Evolutionary conservation across 2,329 filamentous ascomycete species (phyloP).

Genomic region (Hortaea werneckii): DNA sequence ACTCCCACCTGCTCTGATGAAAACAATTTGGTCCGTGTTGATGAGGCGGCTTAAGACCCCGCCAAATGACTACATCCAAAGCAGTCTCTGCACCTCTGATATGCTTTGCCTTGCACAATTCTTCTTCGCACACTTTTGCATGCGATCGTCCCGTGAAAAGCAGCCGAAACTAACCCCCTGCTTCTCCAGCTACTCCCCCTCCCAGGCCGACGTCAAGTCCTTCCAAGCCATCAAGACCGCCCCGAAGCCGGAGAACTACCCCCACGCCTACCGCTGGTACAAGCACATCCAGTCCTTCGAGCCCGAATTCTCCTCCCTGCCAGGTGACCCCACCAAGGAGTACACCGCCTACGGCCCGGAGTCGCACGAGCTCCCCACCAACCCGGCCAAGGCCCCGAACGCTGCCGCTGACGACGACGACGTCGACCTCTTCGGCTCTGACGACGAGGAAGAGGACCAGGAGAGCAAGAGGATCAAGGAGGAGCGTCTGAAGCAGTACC

Average conservation of each 20-base stretch:
- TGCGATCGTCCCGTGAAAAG: background rate
- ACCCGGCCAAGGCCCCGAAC: conserved; percentile 63
- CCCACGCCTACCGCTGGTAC: conserved; percentile 94
- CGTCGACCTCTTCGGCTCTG: conserved; percentile 85
- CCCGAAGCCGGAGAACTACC: conserved; percentile 78
- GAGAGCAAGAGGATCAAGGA: conserved; percentile 77
- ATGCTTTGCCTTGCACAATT: background rate
- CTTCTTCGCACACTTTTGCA: background rate
- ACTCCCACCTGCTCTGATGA: conserved; percentile 53
- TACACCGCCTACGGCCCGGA: conserved; percentile 90
- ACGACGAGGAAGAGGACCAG: conserved; percentile 87
- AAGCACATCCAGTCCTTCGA: conserved; percentile 94
- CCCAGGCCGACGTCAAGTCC: conserved; percentile 90
- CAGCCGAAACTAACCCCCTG: conserved; percentile 9
- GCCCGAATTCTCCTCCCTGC: conserved; percentile 81
- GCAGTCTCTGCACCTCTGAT: conserved; percentile 72
- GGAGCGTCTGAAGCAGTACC: conserved; percentile 82
- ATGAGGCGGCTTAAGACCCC: conserved; percentile 90
- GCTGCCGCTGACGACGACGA: conserved; percentile 59
- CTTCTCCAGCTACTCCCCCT: conserved; percentile 50
- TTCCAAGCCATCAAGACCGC: conserved; percentile 77
- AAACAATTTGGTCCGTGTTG: conserved; percentile 88
- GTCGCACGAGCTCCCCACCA: conserved; percentile 62
- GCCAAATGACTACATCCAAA: conserved; percentile 68
- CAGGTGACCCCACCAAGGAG: conserved; percentile 81